Base-by-base conservation (phyloP, 1,284 basidiomycete genomes). In the Marasmius fiardii region DNA sequence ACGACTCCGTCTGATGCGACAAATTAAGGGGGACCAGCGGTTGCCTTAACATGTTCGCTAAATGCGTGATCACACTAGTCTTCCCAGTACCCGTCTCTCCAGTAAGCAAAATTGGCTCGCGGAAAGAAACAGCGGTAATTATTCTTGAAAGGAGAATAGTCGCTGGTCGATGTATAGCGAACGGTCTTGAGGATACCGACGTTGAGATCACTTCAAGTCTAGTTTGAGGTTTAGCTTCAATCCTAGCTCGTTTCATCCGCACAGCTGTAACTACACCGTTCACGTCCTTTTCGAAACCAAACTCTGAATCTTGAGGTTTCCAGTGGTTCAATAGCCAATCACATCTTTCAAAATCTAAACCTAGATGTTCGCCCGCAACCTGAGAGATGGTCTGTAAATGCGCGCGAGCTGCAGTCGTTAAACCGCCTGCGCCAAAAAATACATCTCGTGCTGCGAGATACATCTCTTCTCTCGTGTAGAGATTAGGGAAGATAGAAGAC, bases 81-180 rank as follows among this genome's bases (percentile, higher is more conserved):
- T 99, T 99, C 35, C 97, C 97, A 0, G 97, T 99, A 43, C 97
- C 97, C 0, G 97, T 99, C 76, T 99, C 97, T 54, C 97, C 97
- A 0, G 96, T 95, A 20, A 99, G 81, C 1, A 99, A 80, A 1
- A 96, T 77, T 0, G 97, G 95, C 68, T 99, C 97, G 14, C 74
- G 73, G 35, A 90, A 75, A 0, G 86, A 78, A 33, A 95, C 77
- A 0, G 90, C 83, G 11, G 86, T 88, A 0, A 88, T 85, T 44
- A 99, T 85, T 24, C 92, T 85, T 39, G 95, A 91, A 21, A 98
- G 80, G 5, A 98, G 77, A 21, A 84, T 72, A 1, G 92, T 74
- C 0, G 94, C 93, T 0, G 95, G 94, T 60, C 88, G 86, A 62
- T 97, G 97, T 72, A 98, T 78, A 1, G 93, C 95, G 65, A 97